Base-by-base conservation (phyloP, 1,284 basidiomycete genomes). In the Stereum hirsutum region DNA sequence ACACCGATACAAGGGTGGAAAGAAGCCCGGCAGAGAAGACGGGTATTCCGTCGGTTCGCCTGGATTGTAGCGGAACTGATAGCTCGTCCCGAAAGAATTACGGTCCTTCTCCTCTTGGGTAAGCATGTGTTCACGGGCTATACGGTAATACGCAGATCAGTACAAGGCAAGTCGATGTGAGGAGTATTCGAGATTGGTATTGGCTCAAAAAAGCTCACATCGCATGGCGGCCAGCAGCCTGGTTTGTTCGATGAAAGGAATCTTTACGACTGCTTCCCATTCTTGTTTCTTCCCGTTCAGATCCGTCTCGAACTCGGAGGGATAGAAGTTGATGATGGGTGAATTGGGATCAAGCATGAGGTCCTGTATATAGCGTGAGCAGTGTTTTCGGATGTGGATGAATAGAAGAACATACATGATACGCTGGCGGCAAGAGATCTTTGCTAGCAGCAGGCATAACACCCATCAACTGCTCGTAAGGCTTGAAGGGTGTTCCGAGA, bases 191-290 rank as follows among this genome's bases (percentile, higher is more conserved):
- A 39, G n/a, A n/a, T n/a, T n/a, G n/a, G n/a, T n/a, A n/a, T n/a
- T n/a, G n/a, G 12, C 12, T 31, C 17, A 25, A 32, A 25, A 7
- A 27, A 3, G 65, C 75, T 50, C 53, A 89, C 89, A 63, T 30
- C 66, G 63, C 93, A 97, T 95, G 1, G 92, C 88, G 19, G 71
- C 70, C 24, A 97, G 65, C 14, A 99, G 63, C 39, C 90, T 72
- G 14, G 70, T 57, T 63, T 96, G 82, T 39, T 97, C 83, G 50
- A 99, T 99, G 64, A 99, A 99, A 0, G 96, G 96, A 53, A 99
- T 98, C 67, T 99, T 98, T 47, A 99, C 92, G 46, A 99, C 80
- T 0, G 95, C 95, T 61, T 99, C 96, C 96, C 96, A 99, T 27
- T 97, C 94, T 55, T 87, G 82, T 61, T 95, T 99, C 74, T 99